Percentiles rank a stretch among this genome's conserved stretches.
Conservation (phyloP, 2,329 filamentous ascomycete species). For the Sclerotinia glacialis region DNA sequence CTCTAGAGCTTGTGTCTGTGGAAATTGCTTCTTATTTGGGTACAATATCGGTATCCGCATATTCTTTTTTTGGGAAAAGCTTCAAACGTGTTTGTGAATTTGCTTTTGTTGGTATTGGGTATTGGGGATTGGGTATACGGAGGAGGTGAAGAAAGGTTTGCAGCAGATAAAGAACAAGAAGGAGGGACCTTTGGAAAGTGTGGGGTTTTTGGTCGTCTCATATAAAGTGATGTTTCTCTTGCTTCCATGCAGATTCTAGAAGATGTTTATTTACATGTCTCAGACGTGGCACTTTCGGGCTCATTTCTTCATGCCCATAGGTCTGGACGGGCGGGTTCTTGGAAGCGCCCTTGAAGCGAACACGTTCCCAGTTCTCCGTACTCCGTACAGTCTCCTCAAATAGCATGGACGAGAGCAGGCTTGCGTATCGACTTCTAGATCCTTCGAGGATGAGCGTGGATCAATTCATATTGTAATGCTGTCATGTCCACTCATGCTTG, state of each 20-base stretch:
- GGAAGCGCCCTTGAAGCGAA: conserved; percentile 2
- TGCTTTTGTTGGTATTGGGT: not conserved
- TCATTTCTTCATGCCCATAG: not conserved
- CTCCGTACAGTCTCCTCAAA: not conserved
- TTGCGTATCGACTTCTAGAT: conserved; percentile 7
- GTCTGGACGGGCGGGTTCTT: not conserved
- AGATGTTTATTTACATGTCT: conserved; percentile 1
- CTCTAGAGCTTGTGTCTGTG: not conserved
- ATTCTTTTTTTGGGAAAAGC: not conserved
- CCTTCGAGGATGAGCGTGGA: conserved; percentile 11
- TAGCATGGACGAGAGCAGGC: not conserved
- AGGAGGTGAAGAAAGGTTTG: not conserved
- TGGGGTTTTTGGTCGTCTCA: conserved; percentile 3
- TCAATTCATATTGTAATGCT: not conserved
- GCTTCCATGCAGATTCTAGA: not conserved
- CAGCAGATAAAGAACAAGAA: not conserved
- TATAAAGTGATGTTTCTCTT: not conserved
- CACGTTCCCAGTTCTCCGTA: not conserved
- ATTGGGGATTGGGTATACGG: too few species aligned
- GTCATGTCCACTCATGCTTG: conserved; percentile 12
- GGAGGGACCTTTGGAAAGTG: not conserved
- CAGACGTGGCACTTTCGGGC: conserved; percentile 7
- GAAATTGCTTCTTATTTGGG: not conserved
- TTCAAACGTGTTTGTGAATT: not conserved
- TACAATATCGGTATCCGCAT: not conserved